phyloP scores from a whole-genome alignment of 1,284 basidiomycete species.

The Microbotryum lychnidis-dioicae region DNA sequence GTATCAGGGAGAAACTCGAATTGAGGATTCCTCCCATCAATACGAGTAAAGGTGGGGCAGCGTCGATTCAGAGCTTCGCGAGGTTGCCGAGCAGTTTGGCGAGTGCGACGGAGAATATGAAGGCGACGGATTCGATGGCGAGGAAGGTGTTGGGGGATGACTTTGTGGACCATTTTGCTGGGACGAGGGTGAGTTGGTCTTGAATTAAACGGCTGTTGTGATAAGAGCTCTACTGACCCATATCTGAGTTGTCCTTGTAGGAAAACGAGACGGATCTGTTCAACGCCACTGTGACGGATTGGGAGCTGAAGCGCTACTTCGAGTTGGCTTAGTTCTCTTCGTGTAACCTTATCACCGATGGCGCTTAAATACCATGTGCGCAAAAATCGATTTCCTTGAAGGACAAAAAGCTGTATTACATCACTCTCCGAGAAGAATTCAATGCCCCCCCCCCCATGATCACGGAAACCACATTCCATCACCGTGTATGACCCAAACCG shows the following conservation, averaged over 20 bases:
- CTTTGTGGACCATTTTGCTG: slow-evolving; percentile 88
- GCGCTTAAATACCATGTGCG: no score
- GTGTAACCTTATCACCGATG: no score
- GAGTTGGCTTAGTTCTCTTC: slow-evolving; percentile 28
- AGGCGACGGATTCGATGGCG: slow-evolving; percentile 65
- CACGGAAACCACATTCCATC: no score
- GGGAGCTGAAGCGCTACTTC: slow-evolving; percentile 33
- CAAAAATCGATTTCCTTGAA: no score
- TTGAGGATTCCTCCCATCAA: slow-evolving; percentile 64
- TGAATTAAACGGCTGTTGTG: neutral
- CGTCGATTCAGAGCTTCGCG: slow-evolving; percentile 50
- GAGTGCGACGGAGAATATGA: slow-evolving; percentile 69
- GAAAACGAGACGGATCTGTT: slow-evolving; percentile 25
- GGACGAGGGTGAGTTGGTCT: slow-evolving; percentile 53
- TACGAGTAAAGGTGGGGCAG: slow-evolving; percentile 41
- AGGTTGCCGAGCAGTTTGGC: slow-evolving; percentile 61
- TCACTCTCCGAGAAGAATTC: no score
- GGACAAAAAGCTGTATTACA: no score
- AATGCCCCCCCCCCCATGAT: no score
- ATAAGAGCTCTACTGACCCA: neutral
- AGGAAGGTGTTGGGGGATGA: slow-evolving; percentile 70
- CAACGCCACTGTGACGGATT: slow-evolving; percentile 21
- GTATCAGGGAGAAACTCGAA: slow-evolving; percentile 66
- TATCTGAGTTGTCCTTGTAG: neutral
- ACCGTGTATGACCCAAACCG: neutral